phyloP scores from a whole-genome alignment of 1,284 basidiomycete species.

The Cryptococcus maquisensis region DNA sequence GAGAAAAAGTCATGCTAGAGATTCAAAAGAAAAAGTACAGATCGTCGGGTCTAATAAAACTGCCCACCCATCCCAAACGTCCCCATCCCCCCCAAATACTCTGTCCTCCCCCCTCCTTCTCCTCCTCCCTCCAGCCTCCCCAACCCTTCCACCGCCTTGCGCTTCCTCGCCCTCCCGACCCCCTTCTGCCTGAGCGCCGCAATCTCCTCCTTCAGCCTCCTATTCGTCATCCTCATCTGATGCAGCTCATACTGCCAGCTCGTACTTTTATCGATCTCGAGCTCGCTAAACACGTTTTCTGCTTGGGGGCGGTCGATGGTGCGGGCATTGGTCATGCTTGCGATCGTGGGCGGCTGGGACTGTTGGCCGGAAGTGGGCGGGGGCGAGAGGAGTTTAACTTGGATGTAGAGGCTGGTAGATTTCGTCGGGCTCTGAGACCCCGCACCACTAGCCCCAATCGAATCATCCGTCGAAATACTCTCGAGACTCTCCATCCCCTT shows the following conservation, averaged over 20 bases:
- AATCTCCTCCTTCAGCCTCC: conserved; percentile 67
- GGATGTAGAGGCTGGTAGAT: conserved; percentile 27
- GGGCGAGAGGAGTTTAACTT: conserved; percentile 25
- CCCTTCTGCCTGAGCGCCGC: conserved; percentile 13
- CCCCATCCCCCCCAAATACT: background rate
- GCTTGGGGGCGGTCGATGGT: conserved; percentile 41
- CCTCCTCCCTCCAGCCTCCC: background rate
- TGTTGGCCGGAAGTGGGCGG: background rate
- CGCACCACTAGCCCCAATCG: no score
- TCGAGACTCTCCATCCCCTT: conserved; percentile 2
- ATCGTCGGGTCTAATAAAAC: no score
- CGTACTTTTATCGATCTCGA: conserved; percentile 61
- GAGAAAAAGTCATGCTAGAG: no score
- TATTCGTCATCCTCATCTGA: conserved; percentile 72
- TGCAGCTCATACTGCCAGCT: conserved; percentile 92
- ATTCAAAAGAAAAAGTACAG: no score
- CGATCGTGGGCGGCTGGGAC: conserved; percentile 4
- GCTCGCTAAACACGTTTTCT: conserved; percentile 66
- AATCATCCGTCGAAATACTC: background rate
- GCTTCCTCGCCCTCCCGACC: conserved; percentile 24
- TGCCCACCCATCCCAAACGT: background rate
- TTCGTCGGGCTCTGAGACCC: conserved; percentile 7
- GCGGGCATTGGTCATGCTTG: conserved; percentile 15
- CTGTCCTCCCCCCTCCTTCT: no score
- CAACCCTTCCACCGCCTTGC: conserved; percentile 13